Percentiles rank a stretch among this genome's conserved stretches.
Evolutionary conservation across 768 basidiomycete species (phyloP).

Genomic region (Cubamyces lactineus): DNA sequence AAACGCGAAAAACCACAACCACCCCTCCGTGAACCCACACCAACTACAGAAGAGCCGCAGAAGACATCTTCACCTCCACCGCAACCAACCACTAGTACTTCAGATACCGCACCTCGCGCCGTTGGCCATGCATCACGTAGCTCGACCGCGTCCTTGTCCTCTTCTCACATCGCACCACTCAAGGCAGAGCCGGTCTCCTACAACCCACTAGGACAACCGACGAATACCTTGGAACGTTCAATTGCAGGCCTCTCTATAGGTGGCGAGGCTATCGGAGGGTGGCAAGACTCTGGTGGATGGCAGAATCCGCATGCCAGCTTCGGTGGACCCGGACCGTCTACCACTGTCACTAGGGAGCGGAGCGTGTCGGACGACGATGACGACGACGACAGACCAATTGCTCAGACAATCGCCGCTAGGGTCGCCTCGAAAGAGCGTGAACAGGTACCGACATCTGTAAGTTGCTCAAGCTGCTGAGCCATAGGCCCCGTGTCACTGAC

Average conservation of each 20-base stretch:
- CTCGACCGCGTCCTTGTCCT: slow-evolving; percentile 26
- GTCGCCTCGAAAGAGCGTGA: slow-evolving; percentile 24
- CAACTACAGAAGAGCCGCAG: slow-evolving; percentile 13
- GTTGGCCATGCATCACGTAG: slow-evolving; percentile 24
- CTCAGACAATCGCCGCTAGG: slow-evolving; percentile 31
- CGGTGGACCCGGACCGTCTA: slow-evolving; percentile 35
- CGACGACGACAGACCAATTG: slow-evolving; percentile 35
- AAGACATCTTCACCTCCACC: slow-evolving; percentile 24
- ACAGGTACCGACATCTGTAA: slow-evolving; percentile 21
- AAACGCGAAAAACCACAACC: slow-evolving; percentile 1
- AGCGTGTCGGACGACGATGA: slow-evolving; percentile 40
- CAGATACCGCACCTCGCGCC: slow-evolving; percentile 35
- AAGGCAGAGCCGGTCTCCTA: slow-evolving; percentile 25
- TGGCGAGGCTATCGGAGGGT: slow-evolving; percentile 51
- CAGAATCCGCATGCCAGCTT: slow-evolving; percentile 38
- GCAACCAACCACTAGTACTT: slow-evolving; percentile 41
- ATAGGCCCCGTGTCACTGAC: background rate
- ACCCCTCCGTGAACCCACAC: slow-evolving; percentile 19
- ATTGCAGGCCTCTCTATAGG: slow-evolving; percentile 51
- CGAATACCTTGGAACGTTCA: slow-evolving; percentile 34
- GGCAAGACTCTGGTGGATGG: slow-evolving; percentile 59
- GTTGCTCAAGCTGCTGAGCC: background rate
- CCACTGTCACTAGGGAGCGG: background rate
- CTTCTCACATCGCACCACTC: slow-evolving; percentile 12
- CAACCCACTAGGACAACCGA: slow-evolving; percentile 37